phyloP scores from a whole-genome alignment of 306 rosid species.

The Lagenaria siceraria region DNA sequence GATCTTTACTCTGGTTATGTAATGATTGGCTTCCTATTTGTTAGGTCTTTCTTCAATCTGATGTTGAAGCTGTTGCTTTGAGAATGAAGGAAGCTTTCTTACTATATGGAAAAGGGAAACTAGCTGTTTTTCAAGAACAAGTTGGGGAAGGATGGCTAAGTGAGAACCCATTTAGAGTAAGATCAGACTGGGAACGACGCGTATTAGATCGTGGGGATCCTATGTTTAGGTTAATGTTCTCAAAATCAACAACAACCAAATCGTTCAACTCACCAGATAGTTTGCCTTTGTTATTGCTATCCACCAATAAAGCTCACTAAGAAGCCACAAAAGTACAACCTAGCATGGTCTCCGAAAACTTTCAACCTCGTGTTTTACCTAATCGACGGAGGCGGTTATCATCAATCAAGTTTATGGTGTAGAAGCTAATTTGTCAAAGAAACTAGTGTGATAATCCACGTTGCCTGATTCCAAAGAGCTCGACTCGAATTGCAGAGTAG shows the following conservation, averaged over 20 bases:
- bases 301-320: background rate
- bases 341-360: background rate
- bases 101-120: constrained; percentile 55
- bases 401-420: background rate
- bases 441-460: background rate
- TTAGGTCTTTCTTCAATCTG: constrained; percentile 87
- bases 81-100: constrained; percentile 67
- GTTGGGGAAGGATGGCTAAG: constrained; percentile 49
- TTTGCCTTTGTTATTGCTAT: background rate
- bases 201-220: constrained; percentile 63
- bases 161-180: constrained; percentile 71
- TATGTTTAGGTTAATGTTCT: constrained; percentile 65
- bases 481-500: background rate
- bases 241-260: constrained; percentile 26
- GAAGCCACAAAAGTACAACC: background rate
- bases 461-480: background rate
- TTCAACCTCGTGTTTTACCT: background rate
- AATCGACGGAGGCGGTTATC: background rate
- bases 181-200: constrained; percentile 82
- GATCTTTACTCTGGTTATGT: background rate
- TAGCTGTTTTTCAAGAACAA: constrained; percentile 26
- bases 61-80: constrained; percentile 49
- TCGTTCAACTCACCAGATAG: background rate
- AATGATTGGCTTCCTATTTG: constrained; percentile 2
- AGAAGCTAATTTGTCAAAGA: background rate